Evolutionary conservation across 2,329 filamentous ascomycete species (phyloP).

Genomic region (Pseudocercospora fuligena): DNA sequence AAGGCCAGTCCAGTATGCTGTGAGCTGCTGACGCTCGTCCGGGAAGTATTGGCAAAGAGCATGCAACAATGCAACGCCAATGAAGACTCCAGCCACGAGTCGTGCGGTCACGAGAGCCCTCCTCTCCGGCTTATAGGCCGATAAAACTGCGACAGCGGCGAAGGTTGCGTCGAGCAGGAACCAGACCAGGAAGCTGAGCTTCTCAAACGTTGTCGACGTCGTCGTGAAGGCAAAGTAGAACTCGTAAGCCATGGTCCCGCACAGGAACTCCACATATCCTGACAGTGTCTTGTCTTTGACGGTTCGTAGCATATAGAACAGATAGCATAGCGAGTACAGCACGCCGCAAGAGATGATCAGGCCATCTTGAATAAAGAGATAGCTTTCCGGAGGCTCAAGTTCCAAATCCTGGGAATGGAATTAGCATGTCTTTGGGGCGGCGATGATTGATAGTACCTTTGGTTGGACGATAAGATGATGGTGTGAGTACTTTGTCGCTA

Average conservation of each 20-base stretch:
- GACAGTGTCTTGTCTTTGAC: conserved; percentile 43
- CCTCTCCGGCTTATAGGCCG: conserved; percentile 36
- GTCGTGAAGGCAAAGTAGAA: conserved; percentile 47
- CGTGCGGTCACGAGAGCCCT: conserved; percentile 34
- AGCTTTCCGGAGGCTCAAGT: conserved; percentile 45
- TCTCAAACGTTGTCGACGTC: conserved; percentile 43
- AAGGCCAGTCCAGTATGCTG: conserved; percentile 47
- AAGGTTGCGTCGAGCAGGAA: conserved; percentile 46
- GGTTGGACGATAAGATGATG: conserved; percentile 57
- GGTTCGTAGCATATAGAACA: conserved; percentile 47
- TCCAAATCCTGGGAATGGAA: conserved; percentile 45
- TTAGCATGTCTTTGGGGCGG: not conserved
- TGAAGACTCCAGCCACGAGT: conserved; percentile 37
- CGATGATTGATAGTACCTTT: not conserved
- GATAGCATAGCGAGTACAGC: conserved; percentile 48
- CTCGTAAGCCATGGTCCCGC: conserved; percentile 46
- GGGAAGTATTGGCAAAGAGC: conserved; percentile 39
- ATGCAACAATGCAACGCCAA: conserved; percentile 41
- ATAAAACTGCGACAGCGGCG: conserved; percentile 40
- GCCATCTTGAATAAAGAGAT: conserved; percentile 49
- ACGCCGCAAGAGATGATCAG: conserved; percentile 47
- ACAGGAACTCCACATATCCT: conserved; percentile 38
- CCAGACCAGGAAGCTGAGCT: conserved; percentile 45
- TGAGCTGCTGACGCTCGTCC: conserved; percentile 47
- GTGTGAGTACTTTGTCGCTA: conserved; percentile 23